Base-by-base conservation (phyloP, 805 yeast genomes). In the Lipomyces lipofer region DNA sequence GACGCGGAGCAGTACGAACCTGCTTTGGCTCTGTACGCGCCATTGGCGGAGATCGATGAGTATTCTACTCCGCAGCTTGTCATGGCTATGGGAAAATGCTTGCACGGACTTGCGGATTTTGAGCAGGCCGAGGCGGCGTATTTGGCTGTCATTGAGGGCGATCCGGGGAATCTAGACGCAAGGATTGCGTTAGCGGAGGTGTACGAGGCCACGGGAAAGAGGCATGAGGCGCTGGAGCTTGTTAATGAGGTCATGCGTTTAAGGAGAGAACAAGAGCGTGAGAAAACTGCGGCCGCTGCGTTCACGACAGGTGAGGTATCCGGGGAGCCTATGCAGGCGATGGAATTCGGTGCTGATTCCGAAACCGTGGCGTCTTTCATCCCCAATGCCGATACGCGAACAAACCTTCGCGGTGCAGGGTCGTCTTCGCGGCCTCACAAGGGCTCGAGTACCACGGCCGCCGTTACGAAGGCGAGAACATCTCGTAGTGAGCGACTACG, bases 161-260 rank as follows among this genome's bases (percentile, higher is more conserved):
- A 72, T 24, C 62, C 59, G 6, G 75, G 76, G 8, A 83, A 88
- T 62, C 71, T 86, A 29, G 96, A 90, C 57, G 80, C 84, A 9
- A 82, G 86, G 63, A 76, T 91, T 27, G 84, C 87, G 0, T 73
- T 94, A 24, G 95, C 94, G 0, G 98, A 94, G 70, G 81, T 89
- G 1, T 80, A 83, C 56, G 88, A 84, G 27, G 66, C 69, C 1
- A 66, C 67, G 2, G 68, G 67, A 27, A 63, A 69, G 6, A 58
- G 58, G 4, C 64, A 58, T 2, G 68, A 64, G 13, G 73, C 74
- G 5, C 64, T 65, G 28, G 64, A 60, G 22, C 56, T 71, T 12
- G 60, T 71, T 4, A 56, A 60, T 15, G 59, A 62, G n/a, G 72
- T 67, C 8, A 52, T 61, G 50, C 59, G 35, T 43, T 52, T 47